Conservation (phyloP, 1,284 basidiomycete genomes). For the Irpex lacteus region DNA sequence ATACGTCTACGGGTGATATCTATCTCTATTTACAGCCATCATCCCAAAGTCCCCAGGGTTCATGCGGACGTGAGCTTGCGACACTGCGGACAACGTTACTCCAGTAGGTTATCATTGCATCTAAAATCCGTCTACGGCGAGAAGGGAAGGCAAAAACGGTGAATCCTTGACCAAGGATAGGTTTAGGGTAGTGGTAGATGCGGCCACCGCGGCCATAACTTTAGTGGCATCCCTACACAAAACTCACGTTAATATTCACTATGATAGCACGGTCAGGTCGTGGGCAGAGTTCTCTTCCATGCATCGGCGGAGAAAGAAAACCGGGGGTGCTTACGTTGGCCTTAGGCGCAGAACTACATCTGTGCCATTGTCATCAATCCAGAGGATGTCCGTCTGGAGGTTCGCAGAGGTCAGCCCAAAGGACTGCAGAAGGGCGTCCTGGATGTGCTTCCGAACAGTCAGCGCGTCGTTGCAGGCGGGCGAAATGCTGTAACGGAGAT, state of each 20-base stretch:
- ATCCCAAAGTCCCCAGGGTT: background rate
- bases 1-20: background rate
- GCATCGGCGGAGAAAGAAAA: background rate
- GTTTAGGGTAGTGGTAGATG: constrained; percentile 26
- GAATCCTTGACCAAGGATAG: constrained; percentile 37
- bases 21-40: background rate
- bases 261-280: background rate
- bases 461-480: constrained; percentile 36
- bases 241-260: background rate
- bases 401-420: constrained; percentile 39
- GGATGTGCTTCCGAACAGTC: constrained; percentile 38
- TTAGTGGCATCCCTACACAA: constrained; percentile 35
- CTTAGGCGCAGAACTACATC: constrained; percentile 36
- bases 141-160: constrained; percentile 40
- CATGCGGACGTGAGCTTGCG: background rate
- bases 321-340: constrained; percentile 23
- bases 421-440: constrained; percentile 39
- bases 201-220: constrained; percentile 37
- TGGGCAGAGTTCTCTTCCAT: background rate
- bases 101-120: background rate
- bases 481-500: constrained; percentile 36
- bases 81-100: background rate
- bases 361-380: constrained; percentile 31
- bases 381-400: constrained; percentile 42
- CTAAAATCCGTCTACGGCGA: constrained; percentile 13